Base-by-base conservation (phyloP, 495 filamentous ascomycete genomes). In the Aspergillus panamensis region DNA sequence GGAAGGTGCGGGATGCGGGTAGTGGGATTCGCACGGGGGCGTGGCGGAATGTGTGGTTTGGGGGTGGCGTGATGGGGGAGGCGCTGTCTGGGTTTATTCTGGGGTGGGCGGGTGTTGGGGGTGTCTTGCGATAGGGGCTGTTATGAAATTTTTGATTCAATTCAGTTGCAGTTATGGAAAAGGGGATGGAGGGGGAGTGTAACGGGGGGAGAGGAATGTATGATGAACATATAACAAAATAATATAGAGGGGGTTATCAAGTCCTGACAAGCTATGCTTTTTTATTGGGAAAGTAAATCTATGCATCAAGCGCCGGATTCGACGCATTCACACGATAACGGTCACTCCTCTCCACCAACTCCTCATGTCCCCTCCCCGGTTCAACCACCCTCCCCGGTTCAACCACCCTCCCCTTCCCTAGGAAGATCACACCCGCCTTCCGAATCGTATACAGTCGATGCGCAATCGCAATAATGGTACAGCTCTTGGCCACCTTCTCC, bases 391-490 rank as follows among this genome's bases (percentile, higher is more conserved):
- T 25, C 25, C 90, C 89, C 43, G 73, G 69, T 58, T 91, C 88
- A 42, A 87, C 79, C 57, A 86, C 79, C 50, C 67, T 69, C 0
- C 89, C 88, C 3, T 81, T 77, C 57, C 90, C 85, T 56, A 90
- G 80, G 57, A 89, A 83, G 44, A 93, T 95, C 42, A 78, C 70
- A 68, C 92, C 86, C 1, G 88, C 89, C 56, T 84, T 83, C 51
- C 83, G 80, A n/a, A 93, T 86, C 4, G 88, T 92, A 25, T 81
- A 81, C 43, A 93, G 70, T 4, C 89, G 74, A 67, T 95, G 90
- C 9, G 89, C 89, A 42, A 93, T 84, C 8, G 83, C 87, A 33
- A 92, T 73, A 40, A 86, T 87, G 0, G 87, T 93, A 17, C 90
- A 87, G n/a, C 85, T 88, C 57, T 85, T 82, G 8, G 80, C 69